Evolutionary conservation across 345 rosid genomes (phyloP).

Genomic region (Gossypium sturtianum): DNA sequence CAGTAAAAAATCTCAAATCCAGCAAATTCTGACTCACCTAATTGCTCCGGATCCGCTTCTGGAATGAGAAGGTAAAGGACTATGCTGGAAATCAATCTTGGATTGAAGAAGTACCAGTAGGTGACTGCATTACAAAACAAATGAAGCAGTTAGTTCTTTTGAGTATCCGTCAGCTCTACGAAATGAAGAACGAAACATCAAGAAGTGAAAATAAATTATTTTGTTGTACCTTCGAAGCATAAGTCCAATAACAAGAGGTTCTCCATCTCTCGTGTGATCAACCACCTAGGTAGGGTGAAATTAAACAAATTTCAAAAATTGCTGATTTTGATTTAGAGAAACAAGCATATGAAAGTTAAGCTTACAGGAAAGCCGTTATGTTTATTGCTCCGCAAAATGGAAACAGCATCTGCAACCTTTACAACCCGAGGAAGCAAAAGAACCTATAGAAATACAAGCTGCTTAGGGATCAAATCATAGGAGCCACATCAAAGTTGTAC

Average conservation of each 20-base stretch:
- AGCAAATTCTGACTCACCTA: conserved; percentile 33
- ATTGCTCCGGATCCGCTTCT: conserved; percentile 43
- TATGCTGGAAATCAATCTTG: conserved; percentile 91
- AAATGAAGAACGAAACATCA: neutral
- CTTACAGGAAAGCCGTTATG: conserved; percentile 97
- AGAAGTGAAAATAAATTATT: neutral
- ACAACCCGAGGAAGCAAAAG: conserved; percentile 76
- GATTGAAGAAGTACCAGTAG: conserved; percentile 95
- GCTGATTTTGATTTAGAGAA: conserved; percentile 1
- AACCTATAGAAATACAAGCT: conserved; percentile 42
- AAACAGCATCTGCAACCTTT: conserved; percentile 80
- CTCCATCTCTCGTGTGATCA: conserved; percentile 87
- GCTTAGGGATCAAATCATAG: neutral
- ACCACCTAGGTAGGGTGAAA: conserved; percentile 48
- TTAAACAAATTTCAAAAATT: conserved; percentile 10
- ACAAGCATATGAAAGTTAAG: conserved; percentile 9
- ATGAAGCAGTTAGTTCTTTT: conserved; percentile 10
- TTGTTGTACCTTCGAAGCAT: conserved; percentile 79
- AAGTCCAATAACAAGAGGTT: conserved; percentile 84
- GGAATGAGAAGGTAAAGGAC: conserved; percentile 75
- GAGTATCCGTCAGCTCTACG: conserved; percentile 1
- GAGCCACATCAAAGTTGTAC: neutral
- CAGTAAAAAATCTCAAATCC: neutral
- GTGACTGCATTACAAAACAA: conserved; percentile 53
- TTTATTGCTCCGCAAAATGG: conserved; percentile 70